Evolutionary conservation across 768 basidiomycete genomes (phyloP), one percentile per base, ranked within the genome.

Genomic region (Mycena filopes): DNA sequence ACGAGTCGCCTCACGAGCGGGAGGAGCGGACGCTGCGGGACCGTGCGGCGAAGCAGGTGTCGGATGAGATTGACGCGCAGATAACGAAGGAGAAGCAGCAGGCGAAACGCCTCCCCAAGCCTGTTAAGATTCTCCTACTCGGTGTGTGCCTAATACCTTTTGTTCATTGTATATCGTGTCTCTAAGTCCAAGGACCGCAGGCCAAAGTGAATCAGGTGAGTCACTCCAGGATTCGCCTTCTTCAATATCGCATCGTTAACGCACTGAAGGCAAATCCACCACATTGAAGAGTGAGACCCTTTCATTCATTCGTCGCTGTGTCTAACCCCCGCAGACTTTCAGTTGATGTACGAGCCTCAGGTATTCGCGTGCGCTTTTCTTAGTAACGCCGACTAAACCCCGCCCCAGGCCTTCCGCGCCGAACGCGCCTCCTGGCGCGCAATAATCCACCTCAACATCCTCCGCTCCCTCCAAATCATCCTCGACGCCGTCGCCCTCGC

Each of bases 151-250:
- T 51, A 29, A 20, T 36, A 33, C 9, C 36, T 36, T 11, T 15
- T 2, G 36, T 15, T 15, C 15, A 36, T 10, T 10, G 16, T 26
- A 20, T 38, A 16, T 4, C 15, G 12, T 36, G 12, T n/a, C 15
- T 21, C 33, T 20, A 11, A 8, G 2, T 51, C n/a, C 26, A 25
- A 16, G 3, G 16, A 16, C 23, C 25, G 29, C 50, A 89, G 92
- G 92, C 25, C 92, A 93, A 78, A 92, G 89, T 72, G 92, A 93
- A 82, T 92, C 90, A 53, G 91, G 91, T 92, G 75, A 23, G 50
- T 2, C n/a, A 42, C 23, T 12, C n/a, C n/a, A n/a, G n/a, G n/a
- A n/a, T n/a, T 40, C 13, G 51, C 16, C 40, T 28, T 15, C 18
- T 26, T 15, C 45, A 16, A 23, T 18, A 16, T 31, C 16, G 9